phyloP scores from a whole-genome alignment of 2,329 filamentous ascomycete species.

The Neofusicoccum umdonicola region DNA sequence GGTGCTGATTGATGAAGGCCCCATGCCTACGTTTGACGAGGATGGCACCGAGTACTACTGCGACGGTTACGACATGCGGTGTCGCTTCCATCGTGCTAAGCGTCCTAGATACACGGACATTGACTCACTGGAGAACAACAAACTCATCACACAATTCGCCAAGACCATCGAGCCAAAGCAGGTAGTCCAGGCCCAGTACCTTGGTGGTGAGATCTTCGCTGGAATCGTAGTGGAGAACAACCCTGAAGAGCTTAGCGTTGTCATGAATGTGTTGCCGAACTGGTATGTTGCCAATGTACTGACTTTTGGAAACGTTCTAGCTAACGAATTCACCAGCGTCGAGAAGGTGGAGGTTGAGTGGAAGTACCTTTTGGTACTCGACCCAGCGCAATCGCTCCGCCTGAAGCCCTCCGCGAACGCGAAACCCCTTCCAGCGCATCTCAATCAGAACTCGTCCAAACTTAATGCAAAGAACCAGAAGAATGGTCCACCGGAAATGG shows the following conservation, averaged over 20 bases:
- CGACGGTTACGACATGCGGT: constrained; percentile 88
- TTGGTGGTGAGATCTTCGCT: constrained; percentile 84
- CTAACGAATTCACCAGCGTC: constrained; percentile 40
- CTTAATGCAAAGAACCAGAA: constrained; percentile 47
- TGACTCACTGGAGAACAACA: constrained; percentile 67
- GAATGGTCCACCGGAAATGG: constrained; percentile 49
- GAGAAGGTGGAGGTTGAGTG: constrained; percentile 77
- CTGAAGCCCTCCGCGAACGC: constrained; percentile 73
- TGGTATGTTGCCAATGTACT: constrained; percentile 58
- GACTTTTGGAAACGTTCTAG: background rate
- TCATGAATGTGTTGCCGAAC: constrained; percentile 81
- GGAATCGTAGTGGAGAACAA: constrained; percentile 84
- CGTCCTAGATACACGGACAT: constrained; percentile 73
- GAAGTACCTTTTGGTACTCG: constrained; percentile 77
- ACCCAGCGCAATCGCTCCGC: constrained; percentile 67
- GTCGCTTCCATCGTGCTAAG: constrained; percentile 88
- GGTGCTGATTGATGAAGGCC: constrained; percentile 83
- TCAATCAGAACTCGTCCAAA: constrained; percentile 47
- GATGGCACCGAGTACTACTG: constrained; percentile 91
- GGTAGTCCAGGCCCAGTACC: constrained; percentile 81
- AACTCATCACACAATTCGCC: constrained; percentile 67
- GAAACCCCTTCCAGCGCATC: constrained; percentile 63
- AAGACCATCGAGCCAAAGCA: constrained; percentile 68
- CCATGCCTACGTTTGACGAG: constrained; percentile 82
- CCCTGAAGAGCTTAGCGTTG: constrained; percentile 67